Base-by-base conservation (phyloP, 768 basidiomycete genomes). In the Tulasnella sp. region DNA sequence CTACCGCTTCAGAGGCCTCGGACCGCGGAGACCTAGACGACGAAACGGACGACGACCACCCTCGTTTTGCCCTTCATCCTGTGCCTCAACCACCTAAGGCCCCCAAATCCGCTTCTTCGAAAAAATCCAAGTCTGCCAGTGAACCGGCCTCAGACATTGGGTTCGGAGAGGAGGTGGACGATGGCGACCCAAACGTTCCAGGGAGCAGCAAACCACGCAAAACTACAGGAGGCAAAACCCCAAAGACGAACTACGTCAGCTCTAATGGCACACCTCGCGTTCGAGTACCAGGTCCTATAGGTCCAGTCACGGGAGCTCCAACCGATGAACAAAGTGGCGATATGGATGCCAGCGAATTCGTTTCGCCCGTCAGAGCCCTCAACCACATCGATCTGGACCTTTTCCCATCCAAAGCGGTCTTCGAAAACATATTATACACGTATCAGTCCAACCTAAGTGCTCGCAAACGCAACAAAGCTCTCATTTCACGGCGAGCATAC, bases 361-460 rank as follows among this genome's bases (percentile, higher is more conserved):
- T 40, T n/a, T 76, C 75, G 12, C 75, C 75, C 19, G 75, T 76
- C 40, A 34, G 68, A 29, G 40, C 25, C 34, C 75, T 76, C 38
- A 38, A 39, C 29, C 75, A 76, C 42, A 76, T 76, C 67, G 75
- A 76, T 38, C 67, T 76, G 25, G 69, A 68, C 15, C 31, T 76
- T 12, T 76, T 76, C 75, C 75, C 75, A 25, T 38, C 38, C 36
- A 64, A 64, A 71, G 67, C 38, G 25, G 67, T 76, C 36, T 76
- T 76, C 36, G 75, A 76, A 40, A 76, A 71, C 69, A 76, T 76
- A 5, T 42, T 76, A 3, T 76, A 76, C 29, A 76, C 75, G 9
- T 76, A 76, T 45, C 75, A 76, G 40, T 68, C 75, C 25, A 76
- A 76, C 75, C 67, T 76, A 6, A 71, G 64, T 29, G 75, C 75